Evolutionary conservation across 1,284 basidiomycete genomes (phyloP).

Genomic region (Melanopsichium pennsylvanicum): DNA sequence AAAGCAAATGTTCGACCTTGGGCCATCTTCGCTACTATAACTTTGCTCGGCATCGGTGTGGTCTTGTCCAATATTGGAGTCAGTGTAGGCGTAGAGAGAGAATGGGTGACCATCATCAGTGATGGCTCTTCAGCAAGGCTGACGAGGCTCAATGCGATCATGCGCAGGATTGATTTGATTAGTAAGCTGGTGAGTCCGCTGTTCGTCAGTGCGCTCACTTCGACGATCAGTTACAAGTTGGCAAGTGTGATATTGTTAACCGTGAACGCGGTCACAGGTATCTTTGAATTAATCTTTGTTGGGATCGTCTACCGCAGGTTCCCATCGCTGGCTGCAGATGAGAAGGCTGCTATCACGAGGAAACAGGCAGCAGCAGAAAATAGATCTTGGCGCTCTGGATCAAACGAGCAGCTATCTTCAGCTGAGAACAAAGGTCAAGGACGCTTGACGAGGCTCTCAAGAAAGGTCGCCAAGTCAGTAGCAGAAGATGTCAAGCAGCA

Average conservation of each 20-base stretch:
- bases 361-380: constrained; percentile 1
- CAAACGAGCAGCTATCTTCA: neutral
- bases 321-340: constrained; percentile 32
- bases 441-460: neutral
- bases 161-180: constrained; percentile 71
- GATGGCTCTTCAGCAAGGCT: constrained; percentile 36
- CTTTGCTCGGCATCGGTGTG: constrained; percentile 66
- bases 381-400: neutral
- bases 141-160: constrained; percentile 63
- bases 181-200: constrained; percentile 72
- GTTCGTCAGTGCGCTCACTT: constrained; percentile 71
- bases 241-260: constrained; percentile 47
- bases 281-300: constrained; percentile 53
- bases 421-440: neutral
- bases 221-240: constrained; percentile 35
- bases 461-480: neutral
- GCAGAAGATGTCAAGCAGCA: constrained; percentile 30
- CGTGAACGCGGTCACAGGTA: constrained; percentile 31
- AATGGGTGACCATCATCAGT: constrained; percentile 71
- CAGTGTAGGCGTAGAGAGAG: constrained; percentile 71
- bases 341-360: constrained; percentile 16
- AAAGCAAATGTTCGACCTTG: constrained; percentile 37
- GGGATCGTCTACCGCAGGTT: constrained; percentile 51
- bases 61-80: constrained; percentile 69
- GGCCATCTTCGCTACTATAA: constrained; percentile 67